A percentile compares a stretch with the other conserved stretches of the same genome.
These are phyloP conservation scores for Tricholoma sp. DNA, from an alignment of 768 basidiomycete genomes.

Conservation along the genomic window DNA sequence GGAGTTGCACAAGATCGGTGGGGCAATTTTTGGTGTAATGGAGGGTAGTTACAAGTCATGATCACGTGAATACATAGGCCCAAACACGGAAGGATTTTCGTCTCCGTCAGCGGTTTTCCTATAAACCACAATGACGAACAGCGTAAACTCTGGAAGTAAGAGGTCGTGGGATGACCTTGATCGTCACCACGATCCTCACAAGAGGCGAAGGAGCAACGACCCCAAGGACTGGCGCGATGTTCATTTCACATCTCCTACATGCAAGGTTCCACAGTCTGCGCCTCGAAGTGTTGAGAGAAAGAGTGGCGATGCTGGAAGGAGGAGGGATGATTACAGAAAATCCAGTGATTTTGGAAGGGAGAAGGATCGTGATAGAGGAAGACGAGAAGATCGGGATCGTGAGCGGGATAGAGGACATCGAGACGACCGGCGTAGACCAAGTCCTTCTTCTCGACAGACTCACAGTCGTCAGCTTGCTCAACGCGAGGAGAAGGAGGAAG, in stretches of 20 bases:
- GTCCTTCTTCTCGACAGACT: constrained; percentile 11
- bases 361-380: constrained; percentile 22
- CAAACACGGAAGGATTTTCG: constrained; percentile 11
- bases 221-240: constrained; percentile 68
- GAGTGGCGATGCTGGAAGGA: constrained; percentile 23
- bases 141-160: constrained; percentile 73
- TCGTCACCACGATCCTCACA: constrained; percentile 38
- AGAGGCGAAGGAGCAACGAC: constrained; percentile 51
- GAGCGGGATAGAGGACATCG: constrained; percentile 20
- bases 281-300: constrained; percentile 30
- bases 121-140: constrained; percentile 79
- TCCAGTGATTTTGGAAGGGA: constrained; percentile 30
- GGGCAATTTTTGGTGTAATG: constrained; percentile 78
- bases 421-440: constrained; percentile 19
- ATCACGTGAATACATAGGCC: too few species aligned
- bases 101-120: constrained; percentile 76
- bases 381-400: constrained; percentile 13
- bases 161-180: constrained; percentile 63
- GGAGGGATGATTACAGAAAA: constrained; percentile 31
- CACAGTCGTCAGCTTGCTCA: not conserved
- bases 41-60: constrained; percentile 6
- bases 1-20: constrained; percentile 57
- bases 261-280: constrained; percentile 18
- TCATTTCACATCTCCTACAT: constrained; percentile 40
- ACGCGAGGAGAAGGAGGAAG: constrained; percentile 74